A percentile compares a stretch with the other conserved stretches of the same genome.
phyloP scores from a whole-genome alignment of 106 monocot species.

The Dioscorea dumetorum region DNA sequence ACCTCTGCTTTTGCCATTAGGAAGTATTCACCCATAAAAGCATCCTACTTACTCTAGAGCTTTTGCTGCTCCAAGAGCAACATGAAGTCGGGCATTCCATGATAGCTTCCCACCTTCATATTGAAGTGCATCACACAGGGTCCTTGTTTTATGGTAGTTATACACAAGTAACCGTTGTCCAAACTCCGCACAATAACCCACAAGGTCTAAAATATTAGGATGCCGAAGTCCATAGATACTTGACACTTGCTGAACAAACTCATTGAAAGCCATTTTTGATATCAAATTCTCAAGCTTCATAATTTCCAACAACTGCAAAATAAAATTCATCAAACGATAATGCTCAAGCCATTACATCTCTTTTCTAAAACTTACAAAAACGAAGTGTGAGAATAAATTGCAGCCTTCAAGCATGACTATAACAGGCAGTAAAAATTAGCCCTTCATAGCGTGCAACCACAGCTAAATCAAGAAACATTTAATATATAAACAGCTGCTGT shows the following conservation, averaged over 20 bases:
- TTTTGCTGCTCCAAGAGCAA: slow-evolving; percentile 86
- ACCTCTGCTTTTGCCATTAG: background rate
- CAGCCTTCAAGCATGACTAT: no score
- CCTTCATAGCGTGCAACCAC: no score
- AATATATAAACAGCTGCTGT: no score
- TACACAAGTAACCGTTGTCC: slow-evolving; percentile 82
- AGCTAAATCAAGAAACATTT: no score
- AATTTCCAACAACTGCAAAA: slow-evolving; percentile 63
- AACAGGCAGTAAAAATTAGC: no score
- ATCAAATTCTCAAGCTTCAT: slow-evolving; percentile 80
- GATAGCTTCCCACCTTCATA: slow-evolving; percentile 63
- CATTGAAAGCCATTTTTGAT: slow-evolving; percentile 55
- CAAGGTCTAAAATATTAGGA: slow-evolving; percentile 77
- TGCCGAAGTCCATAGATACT: slow-evolving; percentile 71
- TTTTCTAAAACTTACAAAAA: no score
- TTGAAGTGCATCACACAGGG: slow-evolving; percentile 75
- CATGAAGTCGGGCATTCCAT: slow-evolving; percentile 74
- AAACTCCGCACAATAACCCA: slow-evolving; percentile 94
- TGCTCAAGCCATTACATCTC: background rate
- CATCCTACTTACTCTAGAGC: slow-evolving; percentile 73
- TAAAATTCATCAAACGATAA: background rate
- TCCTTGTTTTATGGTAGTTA: slow-evolving; percentile 61
- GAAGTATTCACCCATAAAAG: no score
- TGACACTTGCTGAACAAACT: slow-evolving; percentile 68
- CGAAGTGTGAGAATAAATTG: no score